phyloP scores from a whole-genome alignment of 768 basidiomycete species.

The Xerocomellus intermedius region DNA sequence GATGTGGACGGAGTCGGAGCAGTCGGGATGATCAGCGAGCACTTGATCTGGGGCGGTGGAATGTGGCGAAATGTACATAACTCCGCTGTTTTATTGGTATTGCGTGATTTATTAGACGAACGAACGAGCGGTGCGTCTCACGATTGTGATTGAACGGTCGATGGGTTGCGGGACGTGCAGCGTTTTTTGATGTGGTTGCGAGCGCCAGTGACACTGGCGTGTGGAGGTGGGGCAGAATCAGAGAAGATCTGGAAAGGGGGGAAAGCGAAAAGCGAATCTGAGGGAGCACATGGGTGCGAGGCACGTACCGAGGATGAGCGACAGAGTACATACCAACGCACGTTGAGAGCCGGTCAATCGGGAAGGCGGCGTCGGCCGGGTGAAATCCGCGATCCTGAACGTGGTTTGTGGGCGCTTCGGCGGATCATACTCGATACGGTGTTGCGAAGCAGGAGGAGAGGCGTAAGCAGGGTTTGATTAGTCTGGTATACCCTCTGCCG shows the following conservation, averaged over 20 bases:
- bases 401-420: constrained; percentile 20
- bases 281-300: constrained; percentile 26
- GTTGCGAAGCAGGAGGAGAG: constrained; percentile 1
- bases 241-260: constrained; percentile 26
- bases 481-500: constrained; percentile 23
- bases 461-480: constrained; percentile 1
- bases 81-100: constrained; percentile 17
- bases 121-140: not conserved
- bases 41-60: constrained; percentile 24
- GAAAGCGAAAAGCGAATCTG: constrained; percentile 26
- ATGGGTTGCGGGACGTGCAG: not conserved
- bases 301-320: constrained; percentile 18
- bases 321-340: constrained; percentile 1
- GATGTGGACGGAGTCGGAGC: constrained; percentile 31
- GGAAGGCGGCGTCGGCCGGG: constrained; percentile 14
- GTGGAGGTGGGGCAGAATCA: constrained; percentile 23
- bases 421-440: constrained; percentile 18
- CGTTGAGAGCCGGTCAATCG: constrained; percentile 11
- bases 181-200: constrained; percentile 1
- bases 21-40: constrained; percentile 22
- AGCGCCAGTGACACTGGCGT: not conserved
- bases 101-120: constrained; percentile 11
- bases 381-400: constrained; percentile 16
- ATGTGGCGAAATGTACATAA: constrained; percentile 19
- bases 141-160: constrained; percentile 6